Evolutionary conservation across 164 flowering plant genomes (phyloP).

Genomic region (Liriodendron chinense): DNA sequence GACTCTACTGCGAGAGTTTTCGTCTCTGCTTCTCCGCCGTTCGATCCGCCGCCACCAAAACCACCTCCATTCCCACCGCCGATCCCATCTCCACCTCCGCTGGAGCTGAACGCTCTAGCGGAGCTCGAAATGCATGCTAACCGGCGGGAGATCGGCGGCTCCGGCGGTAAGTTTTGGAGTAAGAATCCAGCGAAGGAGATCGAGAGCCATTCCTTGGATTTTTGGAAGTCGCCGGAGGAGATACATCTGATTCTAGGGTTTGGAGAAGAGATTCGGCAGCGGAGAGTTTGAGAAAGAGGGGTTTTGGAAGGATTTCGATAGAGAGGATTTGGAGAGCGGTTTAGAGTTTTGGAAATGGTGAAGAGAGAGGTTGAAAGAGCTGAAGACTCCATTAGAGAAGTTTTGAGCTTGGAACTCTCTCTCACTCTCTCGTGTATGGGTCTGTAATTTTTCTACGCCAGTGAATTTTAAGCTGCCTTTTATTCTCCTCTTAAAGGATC

Average conservation of each 20-base stretch:
- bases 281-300: constrained; percentile 10
- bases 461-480: no score
- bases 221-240: constrained; percentile 4
- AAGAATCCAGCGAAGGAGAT: constrained; percentile 9
- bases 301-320: constrained; percentile 13
- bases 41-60: constrained; percentile 40
- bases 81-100: constrained; percentile 43
- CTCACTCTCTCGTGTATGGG: neutral
- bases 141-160: constrained; percentile 14
- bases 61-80: constrained; percentile 41
- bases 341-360: constrained; percentile 42
- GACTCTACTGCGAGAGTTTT: constrained; percentile 34
- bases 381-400: constrained; percentile 37
- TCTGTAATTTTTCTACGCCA: neutral
- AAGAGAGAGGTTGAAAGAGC: constrained; percentile 27
- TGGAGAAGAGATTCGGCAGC: constrained; percentile 1
- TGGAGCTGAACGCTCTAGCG: constrained; percentile 14
- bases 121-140: constrained; percentile 32
- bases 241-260: constrained; percentile 22
- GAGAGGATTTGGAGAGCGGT: constrained; percentile 11
- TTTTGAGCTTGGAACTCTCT: neutral
- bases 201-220: constrained; percentile 7
- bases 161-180: constrained; percentile 15
- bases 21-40: constrained; percentile 34
- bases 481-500: neutral